phyloP scores from a whole-genome alignment of 192 early-diverging fungal species.

The Backusella tuberculispora region DNA sequence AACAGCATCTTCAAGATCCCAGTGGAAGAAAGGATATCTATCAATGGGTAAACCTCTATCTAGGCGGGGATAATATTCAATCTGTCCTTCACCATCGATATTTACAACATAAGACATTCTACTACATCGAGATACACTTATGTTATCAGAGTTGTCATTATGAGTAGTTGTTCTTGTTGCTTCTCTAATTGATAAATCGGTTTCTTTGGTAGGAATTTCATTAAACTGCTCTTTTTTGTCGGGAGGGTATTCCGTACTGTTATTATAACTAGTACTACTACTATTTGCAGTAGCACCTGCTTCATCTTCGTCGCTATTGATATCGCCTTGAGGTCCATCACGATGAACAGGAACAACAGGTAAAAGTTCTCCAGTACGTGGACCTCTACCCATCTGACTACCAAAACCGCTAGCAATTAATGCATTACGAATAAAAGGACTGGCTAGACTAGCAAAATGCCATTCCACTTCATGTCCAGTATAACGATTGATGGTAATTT shows the following conservation, averaged over 20 bases:
- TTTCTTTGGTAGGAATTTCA: not conserved
- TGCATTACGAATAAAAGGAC: constrained; percentile 15
- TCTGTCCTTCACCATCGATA: constrained; percentile 6
- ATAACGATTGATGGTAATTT: constrained; percentile 18
- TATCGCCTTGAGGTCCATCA: constrained; percentile 24
- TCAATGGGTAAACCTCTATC: constrained; percentile 23
- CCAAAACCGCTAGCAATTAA: constrained; percentile 33
- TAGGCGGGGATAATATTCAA: not conserved
- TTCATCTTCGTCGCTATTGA: not conserved
- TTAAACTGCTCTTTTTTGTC: not conserved
- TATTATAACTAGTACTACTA: not conserved
- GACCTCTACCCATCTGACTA: constrained; percentile 13
- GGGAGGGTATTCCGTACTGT: not conserved
- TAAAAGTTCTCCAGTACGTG: constrained; percentile 25
- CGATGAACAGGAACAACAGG: constrained; percentile 27
- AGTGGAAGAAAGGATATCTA: constrained; percentile 34
- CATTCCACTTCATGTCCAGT: constrained; percentile 28
- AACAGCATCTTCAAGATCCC: constrained; percentile 33
- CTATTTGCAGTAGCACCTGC: not conserved
- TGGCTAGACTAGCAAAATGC: constrained; percentile 31
- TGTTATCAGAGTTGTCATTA: not conserved
- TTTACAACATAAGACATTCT: constrained; percentile 22
- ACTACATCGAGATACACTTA: not conserved
- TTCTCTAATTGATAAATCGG: constrained; percentile 3
- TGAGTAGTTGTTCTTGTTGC: not conserved